These are phyloP conservation scores for Cryphonectria nitschkei DNA, from an alignment of 2,329 filamentous ascomycete species.

Conservation along the genomic window DNA sequence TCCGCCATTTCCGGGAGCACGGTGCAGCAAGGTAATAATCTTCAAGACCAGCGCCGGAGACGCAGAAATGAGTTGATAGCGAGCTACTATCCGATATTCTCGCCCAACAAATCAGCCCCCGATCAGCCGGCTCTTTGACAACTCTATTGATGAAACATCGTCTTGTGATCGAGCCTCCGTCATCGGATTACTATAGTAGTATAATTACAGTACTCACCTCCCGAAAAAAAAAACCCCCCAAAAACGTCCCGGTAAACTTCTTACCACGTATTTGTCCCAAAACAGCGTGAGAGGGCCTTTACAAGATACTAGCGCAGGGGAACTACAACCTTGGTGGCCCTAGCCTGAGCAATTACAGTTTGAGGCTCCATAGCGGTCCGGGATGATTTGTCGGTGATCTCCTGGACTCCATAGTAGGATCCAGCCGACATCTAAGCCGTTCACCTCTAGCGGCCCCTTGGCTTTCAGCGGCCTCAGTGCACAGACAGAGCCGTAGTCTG, in stretches of 20 bases:
- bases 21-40: background rate
- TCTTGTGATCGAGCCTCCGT: background rate
- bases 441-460: background rate
- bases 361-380: background rate
- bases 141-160: background rate
- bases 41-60: background rate
- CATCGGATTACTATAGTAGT: background rate
- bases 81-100: background rate
- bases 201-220: background rate
- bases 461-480: background rate
- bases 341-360: background rate
- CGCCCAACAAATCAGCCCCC: background rate
- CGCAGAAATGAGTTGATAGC: background rate
- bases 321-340: background rate
- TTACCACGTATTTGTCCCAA: no score
- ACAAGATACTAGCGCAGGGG: background rate
- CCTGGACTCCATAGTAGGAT: background rate
- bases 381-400: conserved; percentile 5
- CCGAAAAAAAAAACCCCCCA: background rate
- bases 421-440: background rate
- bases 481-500: background rate
- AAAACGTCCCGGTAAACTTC: background rate
- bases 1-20: background rate
- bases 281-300: background rate
- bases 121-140: background rate